Evolutionary conservation across 176 grass and related monocot species (phyloP), one percentile per base, ranked within the genome.

Genomic region (Zoysia pacifica): DNA sequence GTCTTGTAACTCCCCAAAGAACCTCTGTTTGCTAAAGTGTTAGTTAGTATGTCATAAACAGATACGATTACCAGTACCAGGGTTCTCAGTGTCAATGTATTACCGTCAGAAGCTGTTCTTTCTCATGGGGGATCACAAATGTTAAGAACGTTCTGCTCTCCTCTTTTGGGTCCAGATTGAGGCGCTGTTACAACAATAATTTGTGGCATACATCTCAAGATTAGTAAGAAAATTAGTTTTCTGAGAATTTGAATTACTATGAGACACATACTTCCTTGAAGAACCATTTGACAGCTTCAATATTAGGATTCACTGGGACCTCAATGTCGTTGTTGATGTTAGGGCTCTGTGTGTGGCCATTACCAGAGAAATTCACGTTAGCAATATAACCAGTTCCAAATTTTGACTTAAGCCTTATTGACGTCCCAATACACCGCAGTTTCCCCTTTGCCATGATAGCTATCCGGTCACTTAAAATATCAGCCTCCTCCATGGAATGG

Each of bases 361-460:
- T 90, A 61, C 80, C 90, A 52, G 86, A 77, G 86, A 99, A 99
- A 85, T 93, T 98, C 42, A 99, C 82, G 19, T 93, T 99, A 82
- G 96, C 76, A 16, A 95, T 87, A 18, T 93, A 99, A 53, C 96
- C 96, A 6, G 92, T 99, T 73, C 96, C 96, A 56, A 94, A 99
- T 86, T 91, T 88, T 0, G 96, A 99, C 45, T 99, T 99, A 13
- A 99, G 84, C 65, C 96, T 87, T 81, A 99, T 99, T 15, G 96
- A 95, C 50, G 96, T 95, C 43, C 96, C 96, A 35, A 99, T 94
- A 80, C 96, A 99, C 14, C 90, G 84, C 52, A 99, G 81, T 85
- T 91, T 93, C 64, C 96, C 96, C 60, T 99, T 99, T 51, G 96
- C 96, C 96, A 99, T 99, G 73, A 99, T 99, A 35, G 92, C 92